Conservation (phyloP, 2,329 filamentous ascomycete genomes). For the Allantophomopsis lycopodina region DNA sequence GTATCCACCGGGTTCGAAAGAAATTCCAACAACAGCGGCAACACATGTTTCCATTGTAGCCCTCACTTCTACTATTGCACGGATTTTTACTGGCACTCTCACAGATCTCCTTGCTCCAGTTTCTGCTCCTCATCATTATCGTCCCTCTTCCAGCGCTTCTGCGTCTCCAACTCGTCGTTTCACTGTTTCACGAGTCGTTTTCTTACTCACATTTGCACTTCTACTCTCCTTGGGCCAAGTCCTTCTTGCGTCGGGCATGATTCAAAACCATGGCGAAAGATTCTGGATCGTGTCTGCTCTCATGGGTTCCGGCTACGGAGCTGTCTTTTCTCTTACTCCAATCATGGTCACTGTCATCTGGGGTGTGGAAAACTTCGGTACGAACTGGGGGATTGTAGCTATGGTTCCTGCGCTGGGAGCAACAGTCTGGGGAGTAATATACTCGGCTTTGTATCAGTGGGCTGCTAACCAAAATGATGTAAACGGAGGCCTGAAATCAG, state of each 20-base stretch:
- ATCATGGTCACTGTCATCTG: slow-evolving; percentile 95
- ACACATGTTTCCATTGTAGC: slow-evolving; percentile 92
- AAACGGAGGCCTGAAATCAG: slow-evolving; percentile 12
- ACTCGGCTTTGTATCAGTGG: slow-evolving; percentile 65
- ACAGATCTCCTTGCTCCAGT: slow-evolving; percentile 71
- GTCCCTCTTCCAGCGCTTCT: slow-evolving; percentile 11
- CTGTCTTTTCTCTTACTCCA: slow-evolving; percentile 76
- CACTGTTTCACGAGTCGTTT: slow-evolving; percentile 62
- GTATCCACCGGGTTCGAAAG: slow-evolving; percentile 39
- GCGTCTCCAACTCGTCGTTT: slow-evolving; percentile 29
- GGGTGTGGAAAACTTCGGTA: slow-evolving; percentile 97
- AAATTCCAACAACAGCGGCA: slow-evolving; percentile 45
- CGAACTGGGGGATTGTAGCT: slow-evolving; percentile 92
- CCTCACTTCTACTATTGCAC: slow-evolving; percentile 77
- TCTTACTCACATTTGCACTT: slow-evolving; percentile 64
- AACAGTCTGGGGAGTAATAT: slow-evolving; percentile 83
- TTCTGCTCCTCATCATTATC: slow-evolving; percentile 21
- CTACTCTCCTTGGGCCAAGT: slow-evolving; percentile 65
- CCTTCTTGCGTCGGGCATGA: slow-evolving; percentile 60
- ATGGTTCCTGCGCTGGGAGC: slow-evolving; percentile 83
- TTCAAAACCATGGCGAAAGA: slow-evolving; percentile 61
- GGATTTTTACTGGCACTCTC: slow-evolving; percentile 77
- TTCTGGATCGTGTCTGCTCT: slow-evolving; percentile 80
- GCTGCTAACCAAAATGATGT: slow-evolving; percentile 34
- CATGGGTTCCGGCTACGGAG: slow-evolving; percentile 85